Percentiles rank a stretch among this genome's conserved stretches.
phyloP scores from a whole-genome alignment of 495 filamentous ascomycete genomes.

The Lasiosphaeris hirsuta region DNA sequence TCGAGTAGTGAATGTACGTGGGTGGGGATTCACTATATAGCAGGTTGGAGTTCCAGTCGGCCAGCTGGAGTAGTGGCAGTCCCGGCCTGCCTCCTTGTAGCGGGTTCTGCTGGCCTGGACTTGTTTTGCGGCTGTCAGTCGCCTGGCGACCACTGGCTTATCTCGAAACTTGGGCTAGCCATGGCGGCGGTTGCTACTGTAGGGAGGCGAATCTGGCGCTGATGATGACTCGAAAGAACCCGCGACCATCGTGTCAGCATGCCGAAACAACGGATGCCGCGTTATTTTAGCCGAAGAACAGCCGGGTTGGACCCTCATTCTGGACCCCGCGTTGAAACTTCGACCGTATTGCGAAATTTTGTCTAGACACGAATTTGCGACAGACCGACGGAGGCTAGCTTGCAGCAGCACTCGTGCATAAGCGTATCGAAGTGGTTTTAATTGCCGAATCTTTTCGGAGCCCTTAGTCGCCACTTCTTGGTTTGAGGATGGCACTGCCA shows the following conservation, averaged over 20 bases:
- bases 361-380: not conserved
- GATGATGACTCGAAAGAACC: constrained; percentile 10
- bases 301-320: constrained; percentile 1
- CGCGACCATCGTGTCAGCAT: not conserved
- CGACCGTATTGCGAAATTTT: constrained; percentile 1
- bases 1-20: no score
- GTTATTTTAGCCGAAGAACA: constrained; percentile 13
- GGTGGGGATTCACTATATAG: no score
- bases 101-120: no score
- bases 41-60: no score
- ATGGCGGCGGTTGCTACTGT: not conserved
- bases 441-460: no score
- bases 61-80: no score
- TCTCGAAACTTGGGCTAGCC: constrained; percentile 1
- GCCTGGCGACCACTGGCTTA: constrained; percentile 9
- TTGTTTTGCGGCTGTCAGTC: constrained; percentile 6
- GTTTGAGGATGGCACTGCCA: not conserved
- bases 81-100: no score
- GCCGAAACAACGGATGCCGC: not conserved
- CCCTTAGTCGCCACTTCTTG: no score
- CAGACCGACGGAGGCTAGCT: not conserved
- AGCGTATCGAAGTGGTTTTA: no score
- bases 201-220: constrained; percentile 3
- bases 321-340: not conserved
- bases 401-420: no score